phyloP scores from a whole-genome alignment of 2,329 filamentous ascomycete genomes.

The Esteya vermicola region DNA sequence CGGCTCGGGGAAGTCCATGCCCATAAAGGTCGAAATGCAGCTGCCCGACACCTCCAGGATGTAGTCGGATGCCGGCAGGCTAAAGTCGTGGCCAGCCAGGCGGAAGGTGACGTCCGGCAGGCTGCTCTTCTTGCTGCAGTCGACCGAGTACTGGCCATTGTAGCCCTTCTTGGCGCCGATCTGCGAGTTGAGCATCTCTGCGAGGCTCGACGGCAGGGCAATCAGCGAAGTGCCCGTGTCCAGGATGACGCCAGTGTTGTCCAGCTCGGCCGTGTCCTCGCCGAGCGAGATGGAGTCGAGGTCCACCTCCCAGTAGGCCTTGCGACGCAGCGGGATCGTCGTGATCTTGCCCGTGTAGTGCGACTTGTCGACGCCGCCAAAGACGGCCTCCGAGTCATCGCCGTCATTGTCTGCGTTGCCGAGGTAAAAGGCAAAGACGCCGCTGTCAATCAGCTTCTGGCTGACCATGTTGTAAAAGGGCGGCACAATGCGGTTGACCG shows the following conservation, averaged over 20 bases:
- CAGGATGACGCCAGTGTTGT: conserved; percentile 89
- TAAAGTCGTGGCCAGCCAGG: conserved; percentile 84
- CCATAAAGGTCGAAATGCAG: conserved; percentile 96
- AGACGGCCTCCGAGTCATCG: conserved; percentile 71
- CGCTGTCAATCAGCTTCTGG: conserved; percentile 78
- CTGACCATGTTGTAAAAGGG: conserved; percentile 95
- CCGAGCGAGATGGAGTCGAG: conserved; percentile 86
- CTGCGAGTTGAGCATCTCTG: conserved; percentile 92
- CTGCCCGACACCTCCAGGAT: conserved; percentile 89
- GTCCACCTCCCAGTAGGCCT: conserved; percentile 99
- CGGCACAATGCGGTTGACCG: conserved; percentile 88
- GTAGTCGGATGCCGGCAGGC: conserved; percentile 79
- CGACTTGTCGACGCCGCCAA: conserved; percentile 73
- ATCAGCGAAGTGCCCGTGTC: conserved; percentile 98
- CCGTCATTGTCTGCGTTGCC: conserved; percentile 54
- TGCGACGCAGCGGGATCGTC: conserved; percentile 88
- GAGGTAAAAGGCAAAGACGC: conserved; percentile 94
- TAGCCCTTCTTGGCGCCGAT: conserved; percentile 97
- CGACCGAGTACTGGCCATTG: conserved; percentile 91
- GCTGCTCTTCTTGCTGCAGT: conserved; percentile 68
- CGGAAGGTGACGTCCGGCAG: conserved; percentile 89
- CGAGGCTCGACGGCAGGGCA: conserved; percentile 78
- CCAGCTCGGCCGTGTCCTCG: conserved; percentile 71
- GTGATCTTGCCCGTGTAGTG: conserved; percentile 77
- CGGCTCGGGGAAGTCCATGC: conserved; percentile 82